A percentile compares a stretch with the other conserved stretches of the same genome.
Evolutionary conservation across 306 rosid species (phyloP).

Genomic region (Sophora flavescens): DNA sequence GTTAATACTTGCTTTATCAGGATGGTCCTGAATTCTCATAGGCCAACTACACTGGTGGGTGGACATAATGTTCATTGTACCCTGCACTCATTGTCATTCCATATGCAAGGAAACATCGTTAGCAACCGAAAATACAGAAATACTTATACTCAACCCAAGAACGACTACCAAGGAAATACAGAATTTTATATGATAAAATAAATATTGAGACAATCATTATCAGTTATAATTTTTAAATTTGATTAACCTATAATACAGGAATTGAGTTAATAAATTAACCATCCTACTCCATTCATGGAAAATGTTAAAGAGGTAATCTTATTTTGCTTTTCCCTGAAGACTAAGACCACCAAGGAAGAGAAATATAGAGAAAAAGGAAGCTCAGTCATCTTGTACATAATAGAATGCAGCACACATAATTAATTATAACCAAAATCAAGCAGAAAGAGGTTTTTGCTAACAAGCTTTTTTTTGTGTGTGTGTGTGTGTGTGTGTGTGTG

Average conservation of each 20-base stretch:
- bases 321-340: slow-evolving; percentile 32
- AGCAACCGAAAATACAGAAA: background rate
- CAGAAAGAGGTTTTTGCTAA: background rate
- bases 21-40: slow-evolving; percentile 66
- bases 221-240: slow-evolving; percentile 14
- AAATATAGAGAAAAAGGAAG: too few relatives aligned
- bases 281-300: slow-evolving; percentile 22
- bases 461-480: background rate
- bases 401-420: slow-evolving; percentile 15
- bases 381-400: background rate
- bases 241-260: background rate
- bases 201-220: slow-evolving; percentile 1
- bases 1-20: slow-evolving; percentile 53
- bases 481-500: too few relatives aligned
- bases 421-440: background rate
- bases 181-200: background rate
- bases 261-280: slow-evolving; percentile 23
- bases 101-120: slow-evolving; percentile 10
- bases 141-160: slow-evolving; percentile 18
- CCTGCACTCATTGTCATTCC: slow-evolving; percentile 48
- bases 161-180: background rate
- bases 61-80: slow-evolving; percentile 74
- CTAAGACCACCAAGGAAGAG: background rate
- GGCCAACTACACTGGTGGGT: slow-evolving; percentile 76
- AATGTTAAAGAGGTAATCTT: slow-evolving; percentile 18